A percentile compares a stretch with the other conserved stretches of the same genome.
Evolutionary conservation across 2,329 filamentous ascomycete species (phyloP).

Genomic region (Rachicladosporium sp.): DNA sequence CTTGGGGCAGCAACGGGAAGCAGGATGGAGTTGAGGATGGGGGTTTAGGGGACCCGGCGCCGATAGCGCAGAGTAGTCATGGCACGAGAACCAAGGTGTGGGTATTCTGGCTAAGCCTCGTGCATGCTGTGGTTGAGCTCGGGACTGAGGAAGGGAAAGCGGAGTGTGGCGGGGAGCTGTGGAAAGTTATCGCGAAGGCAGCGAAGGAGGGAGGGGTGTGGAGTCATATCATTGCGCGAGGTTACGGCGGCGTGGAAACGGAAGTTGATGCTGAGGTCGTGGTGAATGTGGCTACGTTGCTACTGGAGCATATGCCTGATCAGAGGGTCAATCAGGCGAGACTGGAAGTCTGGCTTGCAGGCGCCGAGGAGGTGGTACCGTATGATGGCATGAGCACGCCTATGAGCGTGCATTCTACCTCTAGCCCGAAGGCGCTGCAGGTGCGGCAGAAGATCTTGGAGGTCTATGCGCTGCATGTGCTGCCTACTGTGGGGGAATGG

Average conservation of each 20-base stretch:
- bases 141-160: slow-evolving; percentile 82
- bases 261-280: slow-evolving; percentile 93
- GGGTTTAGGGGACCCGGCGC: slow-evolving; percentile 34
- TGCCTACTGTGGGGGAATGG: slow-evolving; percentile 92
- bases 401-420: slow-evolving; percentile 39
- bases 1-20: slow-evolving; percentile 5
- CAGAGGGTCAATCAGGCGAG: slow-evolving; percentile 77
- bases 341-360: slow-evolving; percentile 78
- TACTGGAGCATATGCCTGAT: slow-evolving; percentile 77
- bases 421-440: slow-evolving; percentile 24
- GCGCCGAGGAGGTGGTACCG: slow-evolving; percentile 32
- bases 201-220: slow-evolving; percentile 86
- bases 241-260: slow-evolving; percentile 78
- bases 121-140: slow-evolving; percentile 83
- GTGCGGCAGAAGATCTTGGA: slow-evolving; percentile 85
- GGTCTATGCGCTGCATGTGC: slow-evolving; percentile 85
- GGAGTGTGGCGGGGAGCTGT: slow-evolving; percentile 66
- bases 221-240: slow-evolving; percentile 80
- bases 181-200: slow-evolving; percentile 68
- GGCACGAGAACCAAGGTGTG: slow-evolving; percentile 88
- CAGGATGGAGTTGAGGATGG: slow-evolving; percentile 13
- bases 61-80: slow-evolving; percentile 66
- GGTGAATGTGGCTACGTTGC: slow-evolving; percentile 76
- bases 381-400: slow-evolving; percentile 35
- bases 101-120: slow-evolving; percentile 88